Base-by-base conservation (phyloP, 305 asterid species). In the Solanum chacoense region DNA sequence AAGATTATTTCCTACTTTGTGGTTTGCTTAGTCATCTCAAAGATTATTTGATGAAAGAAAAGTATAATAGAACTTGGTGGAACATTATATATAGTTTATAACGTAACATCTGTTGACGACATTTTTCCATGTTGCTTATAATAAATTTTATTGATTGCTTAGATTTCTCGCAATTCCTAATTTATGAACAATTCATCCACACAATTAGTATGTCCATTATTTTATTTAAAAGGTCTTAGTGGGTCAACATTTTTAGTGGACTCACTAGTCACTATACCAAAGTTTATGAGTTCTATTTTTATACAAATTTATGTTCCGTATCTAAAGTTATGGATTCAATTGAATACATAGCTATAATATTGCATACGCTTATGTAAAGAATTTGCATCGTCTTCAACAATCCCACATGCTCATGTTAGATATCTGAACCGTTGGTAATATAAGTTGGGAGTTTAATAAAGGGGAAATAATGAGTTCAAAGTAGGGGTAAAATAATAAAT, bases 41-140 rank as follows among this genome's bases (percentile, higher is more conserved):
- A 42, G 84, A 83, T 87, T 89, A 42, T 16, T 81, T 42, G 38
- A 28, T 81, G 26, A 42, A 40, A 81, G 71, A 42, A 42, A 28
- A 7, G 24, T 55, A 55, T 14, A 16, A 45, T 35, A 29, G 38
- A 45, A 81, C 69, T 81, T 29, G 38, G 72, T 83, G 73, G 87
- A 50, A 31, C 40, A 83, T 83, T 6, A 31, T 50, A 50, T 83
- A 50, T 50, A 20, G 31, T 50, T 83, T 29, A 29, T 0, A 50
- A 83, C 11, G 42, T 31, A 6, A 18, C 87, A 83, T 32, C 73
- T 83, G 87, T 50, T 84, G 91, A 90, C 89, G 84, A 91, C 92
- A 63, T 83, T 50, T 50, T 45, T 50, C 20, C 42, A 22, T 20
- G 18, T 83, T 31, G 42, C 42, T 83, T 83, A 31, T 11, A 20